Evolutionary conservation across 164 flowering plant genomes (phyloP), one percentile per base, ranked within the genome.

Genomic region (Berberis vulgaris): DNA sequence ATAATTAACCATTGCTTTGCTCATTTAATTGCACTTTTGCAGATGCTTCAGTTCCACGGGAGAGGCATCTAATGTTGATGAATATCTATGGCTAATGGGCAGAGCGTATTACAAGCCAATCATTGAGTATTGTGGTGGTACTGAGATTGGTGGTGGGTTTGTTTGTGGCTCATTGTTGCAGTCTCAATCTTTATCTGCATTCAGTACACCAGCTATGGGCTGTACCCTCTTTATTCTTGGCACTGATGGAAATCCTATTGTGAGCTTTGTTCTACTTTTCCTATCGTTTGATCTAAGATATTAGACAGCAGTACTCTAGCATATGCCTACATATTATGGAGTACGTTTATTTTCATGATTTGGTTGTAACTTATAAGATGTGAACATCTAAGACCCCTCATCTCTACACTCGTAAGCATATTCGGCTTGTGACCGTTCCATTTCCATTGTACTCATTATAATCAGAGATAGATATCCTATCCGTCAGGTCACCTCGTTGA

Each of bases 101-200:
- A 82, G 96, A 78, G 96, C 96, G 66, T 43, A 60, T 26, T 94
- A 86, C 86, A 91, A 86, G 72, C 99, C 99, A 64, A 69, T 94
- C 49, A 89, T 94, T 60, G 99, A 94, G 73, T 91, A 86, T 75
- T 94, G 99, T 81, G 99, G 97, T 58, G 99, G 99, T 40, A 94
- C 97, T 6, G 96, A 94, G 79, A 89, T 94, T 73, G 97, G 97
- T 54, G 99, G 99, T 73, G 97, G 82, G 61, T 94, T 91, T 78
- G 79, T 84, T 58, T 57, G 89, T 39, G 97, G 99, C 9, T 89
- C 96, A 38, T 59, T 94, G 55, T 65, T 91, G 74, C 99, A 94
- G 79, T 54, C 83, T 67, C 99, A 91, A 54, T 83, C 95, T 59
- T 72, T 94, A 74, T 81, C 97, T 66, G 90, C 99, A 72, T 89